Evolutionary conservation across 495 filamentous ascomycete species (phyloP).

Genomic region (Neurospora sp.): DNA sequence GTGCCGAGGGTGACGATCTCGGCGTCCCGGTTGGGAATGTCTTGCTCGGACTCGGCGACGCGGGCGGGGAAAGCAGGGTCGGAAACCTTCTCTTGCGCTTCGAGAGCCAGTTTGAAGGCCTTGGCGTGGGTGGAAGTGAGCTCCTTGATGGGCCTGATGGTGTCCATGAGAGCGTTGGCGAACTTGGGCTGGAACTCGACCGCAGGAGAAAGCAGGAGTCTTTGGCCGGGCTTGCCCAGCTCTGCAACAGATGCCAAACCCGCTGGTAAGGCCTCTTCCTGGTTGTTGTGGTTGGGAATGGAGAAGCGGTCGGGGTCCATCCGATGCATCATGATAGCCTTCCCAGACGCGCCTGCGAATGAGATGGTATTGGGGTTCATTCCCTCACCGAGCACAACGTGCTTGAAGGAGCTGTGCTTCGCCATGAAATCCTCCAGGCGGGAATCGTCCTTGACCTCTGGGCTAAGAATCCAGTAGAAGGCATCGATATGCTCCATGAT

Average conservation of each 20-base stretch:
- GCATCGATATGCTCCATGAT: slow-evolving; percentile 57
- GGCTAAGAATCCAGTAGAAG: slow-evolving; percentile 75
- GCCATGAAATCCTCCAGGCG: slow-evolving; percentile 59
- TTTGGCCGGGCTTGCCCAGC: slow-evolving; percentile 26
- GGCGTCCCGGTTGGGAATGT: slow-evolving; percentile 58
- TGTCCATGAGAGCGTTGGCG: slow-evolving; percentile 45
- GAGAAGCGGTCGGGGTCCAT: slow-evolving; percentile 62
- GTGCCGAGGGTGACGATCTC: slow-evolving; percentile 86
- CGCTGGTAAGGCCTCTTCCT: slow-evolving; percentile 8
- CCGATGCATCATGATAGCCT: slow-evolving; percentile 54
- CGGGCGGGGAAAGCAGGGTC: slow-evolving; percentile 28
- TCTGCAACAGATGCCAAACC: slow-evolving; percentile 11
- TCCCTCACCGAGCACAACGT: slow-evolving; percentile 65
- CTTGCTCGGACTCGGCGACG: slow-evolving; percentile 34
- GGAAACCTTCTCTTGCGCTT: slow-evolving; percentile 33
- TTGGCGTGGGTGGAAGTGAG: slow-evolving; percentile 25
- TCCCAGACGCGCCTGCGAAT: slow-evolving; percentile 50
- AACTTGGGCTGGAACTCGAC: slow-evolving; percentile 42
- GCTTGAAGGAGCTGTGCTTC: slow-evolving; percentile 47
- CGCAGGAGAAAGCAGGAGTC: slow-evolving; percentile 56
- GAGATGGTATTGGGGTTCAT: slow-evolving; percentile 62
- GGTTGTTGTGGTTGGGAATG: slow-evolving; percentile 50
- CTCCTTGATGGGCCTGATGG: slow-evolving; percentile 28
- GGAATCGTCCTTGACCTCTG: slow-evolving; percentile 50
- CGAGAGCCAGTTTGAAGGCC: slow-evolving; percentile 40